Percentiles rank a stretch among this genome's conserved stretches.
phyloP scores from a whole-genome alignment of 2,329 filamentous ascomycete genomes.

The Cryphonectria carpinicola region DNA sequence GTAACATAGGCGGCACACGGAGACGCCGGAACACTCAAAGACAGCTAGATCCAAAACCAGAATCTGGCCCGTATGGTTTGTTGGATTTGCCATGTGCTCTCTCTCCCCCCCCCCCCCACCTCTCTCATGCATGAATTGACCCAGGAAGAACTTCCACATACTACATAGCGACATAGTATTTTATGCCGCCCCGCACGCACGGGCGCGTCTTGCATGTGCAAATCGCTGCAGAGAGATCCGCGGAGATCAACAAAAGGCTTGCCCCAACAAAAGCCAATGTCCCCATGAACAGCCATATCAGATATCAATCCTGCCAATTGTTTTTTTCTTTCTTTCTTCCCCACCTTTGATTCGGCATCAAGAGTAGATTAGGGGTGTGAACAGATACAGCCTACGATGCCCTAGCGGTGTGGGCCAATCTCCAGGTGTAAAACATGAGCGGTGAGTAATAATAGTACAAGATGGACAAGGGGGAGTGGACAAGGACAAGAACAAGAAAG shows the following conservation, averaged over 20 bases:
- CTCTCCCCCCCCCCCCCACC: neutral
- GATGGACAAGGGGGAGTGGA: too few species aligned
- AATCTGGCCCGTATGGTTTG: neutral
- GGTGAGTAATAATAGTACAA: neutral
- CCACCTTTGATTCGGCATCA: neutral
- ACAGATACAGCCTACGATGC: too few species aligned
- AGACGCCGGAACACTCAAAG: neutral
- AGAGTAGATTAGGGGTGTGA: neutral
- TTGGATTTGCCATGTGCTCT: conserved; percentile 1
- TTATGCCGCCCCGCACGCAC: neutral
- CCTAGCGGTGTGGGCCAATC: neutral
- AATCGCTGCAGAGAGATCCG: conserved; percentile 4
- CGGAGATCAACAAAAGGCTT: neutral
- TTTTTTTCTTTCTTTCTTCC: neutral
- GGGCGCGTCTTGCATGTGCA: neutral
- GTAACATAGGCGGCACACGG: neutral
- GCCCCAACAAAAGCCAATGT: neutral
- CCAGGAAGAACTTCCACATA: neutral
- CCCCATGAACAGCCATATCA: neutral
- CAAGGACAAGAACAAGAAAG: too few species aligned
- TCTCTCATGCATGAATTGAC: neutral
- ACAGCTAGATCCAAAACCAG: neutral
- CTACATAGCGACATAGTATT: too few species aligned
- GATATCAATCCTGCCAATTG: neutral
- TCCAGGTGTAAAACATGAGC: neutral